Conservation (phyloP, 768 basidiomycete genomes). For the Russula vinacea region DNA sequence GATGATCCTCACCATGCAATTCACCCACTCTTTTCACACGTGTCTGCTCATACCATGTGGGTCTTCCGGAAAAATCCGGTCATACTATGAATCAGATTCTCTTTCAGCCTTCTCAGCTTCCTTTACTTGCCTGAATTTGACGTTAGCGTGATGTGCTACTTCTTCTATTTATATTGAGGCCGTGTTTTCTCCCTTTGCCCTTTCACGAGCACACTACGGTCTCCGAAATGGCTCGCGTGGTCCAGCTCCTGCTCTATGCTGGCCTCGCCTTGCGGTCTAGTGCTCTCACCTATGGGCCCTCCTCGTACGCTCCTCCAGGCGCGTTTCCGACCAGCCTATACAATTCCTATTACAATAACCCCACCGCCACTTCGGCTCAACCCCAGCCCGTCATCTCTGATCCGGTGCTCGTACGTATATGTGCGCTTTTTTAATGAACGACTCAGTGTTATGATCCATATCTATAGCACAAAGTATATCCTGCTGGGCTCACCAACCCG, state of each 20-base stretch:
- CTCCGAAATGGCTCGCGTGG: conserved; percentile 1
- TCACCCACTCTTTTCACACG: not conserved
- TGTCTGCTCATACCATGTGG: not conserved
- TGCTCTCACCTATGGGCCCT: conserved; percentile 35
- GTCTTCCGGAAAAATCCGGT: too few species aligned
- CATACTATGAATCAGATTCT: too few species aligned
- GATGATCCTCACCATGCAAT: too few species aligned
- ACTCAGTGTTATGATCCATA: conserved; percentile 3
- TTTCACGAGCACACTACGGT: not conserved
- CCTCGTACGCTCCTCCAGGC: conserved; percentile 58
- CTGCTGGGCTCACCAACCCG: conserved; percentile 61
- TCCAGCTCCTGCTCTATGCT: conserved; percentile 14
- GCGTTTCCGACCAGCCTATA: conserved; percentile 64
- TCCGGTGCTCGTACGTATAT: conserved; percentile 52
- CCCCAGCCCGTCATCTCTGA: conserved; percentile 77
- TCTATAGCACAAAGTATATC: conserved; percentile 54
- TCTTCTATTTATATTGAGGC: conserved; percentile 4
- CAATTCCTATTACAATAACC: conserved; percentile 64
- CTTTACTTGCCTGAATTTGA: too few species aligned
- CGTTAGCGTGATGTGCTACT: not conserved
- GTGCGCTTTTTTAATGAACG: not conserved
- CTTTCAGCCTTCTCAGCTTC: too few species aligned
- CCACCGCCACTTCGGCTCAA: conserved; percentile 68
- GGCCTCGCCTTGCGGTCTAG: conserved; percentile 7
- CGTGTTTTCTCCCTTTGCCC: not conserved